Evolutionary conservation across 2,329 filamentous ascomycete genomes (phyloP).

Genomic region (Alternaria ethzedia): DNA sequence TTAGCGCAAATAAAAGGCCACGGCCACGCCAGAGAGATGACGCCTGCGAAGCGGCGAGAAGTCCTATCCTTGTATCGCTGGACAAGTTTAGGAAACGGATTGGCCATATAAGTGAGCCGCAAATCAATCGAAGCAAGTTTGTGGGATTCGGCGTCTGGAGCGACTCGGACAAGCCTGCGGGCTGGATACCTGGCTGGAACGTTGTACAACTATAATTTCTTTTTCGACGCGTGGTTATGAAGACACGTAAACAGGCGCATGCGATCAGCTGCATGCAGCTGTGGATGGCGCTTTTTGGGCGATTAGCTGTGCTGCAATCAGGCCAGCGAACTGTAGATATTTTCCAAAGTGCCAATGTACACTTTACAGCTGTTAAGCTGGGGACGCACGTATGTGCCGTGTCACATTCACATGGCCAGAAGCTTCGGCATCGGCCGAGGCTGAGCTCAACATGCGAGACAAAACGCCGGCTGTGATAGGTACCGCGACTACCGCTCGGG

Average conservation of each 20-base stretch:
- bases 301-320: background rate
- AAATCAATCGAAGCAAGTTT: background rate
- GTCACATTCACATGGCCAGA: background rate
- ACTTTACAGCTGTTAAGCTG: background rate
- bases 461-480: background rate
- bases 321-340: background rate
- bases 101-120: conserved; percentile 39
- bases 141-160: background rate
- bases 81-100: conserved; percentile 53
- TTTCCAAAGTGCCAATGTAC: background rate
- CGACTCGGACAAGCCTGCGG: background rate
- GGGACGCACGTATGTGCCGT: background rate
- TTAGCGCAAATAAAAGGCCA: conserved; percentile 48
- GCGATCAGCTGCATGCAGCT: background rate
- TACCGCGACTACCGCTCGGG: background rate
- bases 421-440: background rate
- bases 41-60: conserved; percentile 52
- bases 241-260: background rate
- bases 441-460: background rate
- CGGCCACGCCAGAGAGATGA: conserved; percentile 46
- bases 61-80: conserved; percentile 62
- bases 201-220: background rate
- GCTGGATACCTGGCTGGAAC: background rate
- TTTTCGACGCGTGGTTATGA: background rate
- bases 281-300: background rate